Base-by-base conservation (phyloP, 768 basidiomycete genomes). In the Dioszegia crocea region DNA sequence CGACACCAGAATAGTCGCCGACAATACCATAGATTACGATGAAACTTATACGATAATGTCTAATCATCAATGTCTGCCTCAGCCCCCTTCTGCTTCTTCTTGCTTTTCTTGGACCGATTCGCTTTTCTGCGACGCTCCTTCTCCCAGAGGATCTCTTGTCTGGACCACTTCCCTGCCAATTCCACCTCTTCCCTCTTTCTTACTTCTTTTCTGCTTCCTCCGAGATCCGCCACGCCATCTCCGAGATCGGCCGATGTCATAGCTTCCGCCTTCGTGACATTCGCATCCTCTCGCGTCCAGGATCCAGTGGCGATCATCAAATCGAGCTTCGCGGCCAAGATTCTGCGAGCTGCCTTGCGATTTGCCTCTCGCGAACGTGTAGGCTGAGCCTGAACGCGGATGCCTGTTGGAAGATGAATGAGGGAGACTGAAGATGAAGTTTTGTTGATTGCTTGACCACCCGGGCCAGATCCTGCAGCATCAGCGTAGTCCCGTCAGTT, bases 361-460 rank as follows among this genome's bases (percentile, higher is more conserved):
- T 97, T 97, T 64, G 85, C 82, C 29, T 83, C 79, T 45, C 92
- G 78, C 2, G 90, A 92, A 44, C 92, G 86, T 5, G 91, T 92
- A 69, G 89, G 85, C 76, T 97, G 92, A 71, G 89, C 91, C 3
- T 84, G 80, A 14, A 94, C 88, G 38, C 92, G 85, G 50, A 93
- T 81, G 4, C 91, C 89, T 19, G 89, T 90, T 1, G 92, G 91
- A 65, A 85, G 87, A 74, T 97, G 92, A 39, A 90, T 78, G 27
- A 97, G 80, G 71, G 91, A 90, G 26, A 94, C 91, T 12, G 68
- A 72, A 9, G 77, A 92, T 86, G 80, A 83, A 60, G 89, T 91
- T 80, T 96, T 97, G 81, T 97, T 94, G 74, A 94, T 86, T 26
- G 90, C 91, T 81, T 97, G 92, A n/a, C 92, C 92, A 27, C 92